phyloP scores from a whole-genome alignment of 164 flowering plant genomes.

The Dillenia suffruticosa region DNA sequence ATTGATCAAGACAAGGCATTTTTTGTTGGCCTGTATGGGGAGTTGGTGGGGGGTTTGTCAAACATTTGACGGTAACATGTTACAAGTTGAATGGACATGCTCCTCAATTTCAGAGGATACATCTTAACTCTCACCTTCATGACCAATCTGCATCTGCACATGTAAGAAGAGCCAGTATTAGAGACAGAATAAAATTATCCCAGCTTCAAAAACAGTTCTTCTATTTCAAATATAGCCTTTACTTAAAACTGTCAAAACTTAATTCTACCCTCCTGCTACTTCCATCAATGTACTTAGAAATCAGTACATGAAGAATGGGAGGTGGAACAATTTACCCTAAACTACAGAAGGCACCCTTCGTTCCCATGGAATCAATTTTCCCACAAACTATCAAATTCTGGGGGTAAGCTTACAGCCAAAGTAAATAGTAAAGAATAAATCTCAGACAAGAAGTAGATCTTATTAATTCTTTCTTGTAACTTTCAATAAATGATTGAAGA shows the following conservation, averaged over 20 bases:
- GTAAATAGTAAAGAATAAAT: too few species aligned
- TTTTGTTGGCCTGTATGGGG: too few species aligned
- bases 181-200: constrained; percentile 1
- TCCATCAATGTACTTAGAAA: constrained; percentile 45
- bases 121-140: constrained; percentile 52
- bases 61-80: too few species aligned
- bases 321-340: constrained; percentile 50
- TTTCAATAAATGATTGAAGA: too few species aligned
- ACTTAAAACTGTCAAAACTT: constrained; percentile 51
- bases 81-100: too few species aligned
- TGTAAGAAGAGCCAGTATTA: constrained; percentile 14
- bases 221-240: constrained; percentile 19
- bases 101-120: too few species aligned
- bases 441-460: too few species aligned
- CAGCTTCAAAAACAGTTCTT: too few species aligned
- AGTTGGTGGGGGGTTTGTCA: too few species aligned
- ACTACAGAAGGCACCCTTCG: constrained; percentile 48
- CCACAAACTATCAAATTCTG: constrained; percentile 28
- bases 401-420: too few species aligned
- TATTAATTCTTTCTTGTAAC: too few species aligned
- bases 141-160: constrained; percentile 76
- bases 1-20: too few species aligned
- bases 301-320: constrained; percentile 53
- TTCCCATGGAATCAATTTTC: constrained; percentile 48
- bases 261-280: constrained; percentile 41